These are phyloP conservation scores for Eucalyptus coolabah DNA, from an alignment of 345 rosid genomes.

Conservation along the genomic window DNA sequence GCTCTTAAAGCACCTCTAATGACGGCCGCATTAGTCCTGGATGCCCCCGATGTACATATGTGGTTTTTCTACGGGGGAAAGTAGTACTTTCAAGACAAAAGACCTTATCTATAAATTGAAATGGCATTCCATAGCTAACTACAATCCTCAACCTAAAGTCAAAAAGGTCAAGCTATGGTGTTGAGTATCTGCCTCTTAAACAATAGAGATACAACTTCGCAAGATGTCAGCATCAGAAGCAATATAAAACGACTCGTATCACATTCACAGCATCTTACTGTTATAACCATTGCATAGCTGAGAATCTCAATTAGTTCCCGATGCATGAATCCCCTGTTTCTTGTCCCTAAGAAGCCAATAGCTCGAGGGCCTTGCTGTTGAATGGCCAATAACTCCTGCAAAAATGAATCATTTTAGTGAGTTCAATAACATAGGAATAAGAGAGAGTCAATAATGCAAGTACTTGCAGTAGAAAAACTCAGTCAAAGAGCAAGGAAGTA, in stretches of 20 bases:
- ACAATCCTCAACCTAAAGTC: neutral
- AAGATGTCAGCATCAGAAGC: neutral
- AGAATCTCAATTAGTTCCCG: conserved; percentile 94
- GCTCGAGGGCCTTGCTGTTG: conserved; percentile 95
- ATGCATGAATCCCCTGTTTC: conserved; percentile 99
- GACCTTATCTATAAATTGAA: neutral
- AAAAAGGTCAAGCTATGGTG: neutral
- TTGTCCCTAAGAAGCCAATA: conserved; percentile 90
- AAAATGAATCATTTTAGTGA: neutral
- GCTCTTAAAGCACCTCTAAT: conserved; percentile 98
- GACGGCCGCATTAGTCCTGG: conserved; percentile 95
- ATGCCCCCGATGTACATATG: conserved; percentile 90
- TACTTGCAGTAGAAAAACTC: neutral
- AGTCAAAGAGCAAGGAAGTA: neutral
- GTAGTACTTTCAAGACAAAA: neutral
- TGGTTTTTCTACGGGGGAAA: conserved; percentile 73
- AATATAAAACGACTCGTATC: neutral
- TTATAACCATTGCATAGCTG: conserved; percentile 95
- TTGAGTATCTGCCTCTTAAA: neutral
- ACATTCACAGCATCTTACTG: conserved; percentile 37
- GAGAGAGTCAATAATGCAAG: neutral
- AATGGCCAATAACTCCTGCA: conserved; percentile 94
- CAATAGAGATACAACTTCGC: neutral
- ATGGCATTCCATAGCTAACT: neutral
- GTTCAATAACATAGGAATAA: neutral